These are phyloP conservation scores for Kluyveromyces sp. DNA, from an alignment of 1,139 yeast species.

Conservation along the genomic window DNA sequence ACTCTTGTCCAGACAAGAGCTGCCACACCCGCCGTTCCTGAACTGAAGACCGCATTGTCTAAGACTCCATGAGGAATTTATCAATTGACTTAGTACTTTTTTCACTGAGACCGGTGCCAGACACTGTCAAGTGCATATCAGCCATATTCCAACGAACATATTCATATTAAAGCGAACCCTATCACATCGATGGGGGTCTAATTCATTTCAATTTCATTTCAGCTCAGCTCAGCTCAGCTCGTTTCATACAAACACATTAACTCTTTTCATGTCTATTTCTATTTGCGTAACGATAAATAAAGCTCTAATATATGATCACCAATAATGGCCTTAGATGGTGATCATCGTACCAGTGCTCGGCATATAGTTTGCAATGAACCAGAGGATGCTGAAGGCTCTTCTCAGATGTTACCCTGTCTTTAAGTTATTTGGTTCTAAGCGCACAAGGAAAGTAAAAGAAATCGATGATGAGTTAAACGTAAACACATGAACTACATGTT, in stretches of 20 bases:
- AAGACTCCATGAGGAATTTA: neutral
- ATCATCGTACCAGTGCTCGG: too few species aligned
- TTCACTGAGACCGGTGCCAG: too few species aligned
- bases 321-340: too few species aligned
- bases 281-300: neutral
- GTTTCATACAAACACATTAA: neutral
- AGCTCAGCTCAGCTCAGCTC: too few species aligned
- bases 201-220: neutral
- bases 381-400: neutral
- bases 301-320: neutral
- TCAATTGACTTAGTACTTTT: too few species aligned
- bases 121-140: too few species aligned
- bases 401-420: neutral
- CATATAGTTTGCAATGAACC: too few species aligned
- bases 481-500: neutral
- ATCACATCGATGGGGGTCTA: neutral
- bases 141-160: too few species aligned
- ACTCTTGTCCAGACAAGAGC: conserved; percentile 36
- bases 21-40: conserved; percentile 11
- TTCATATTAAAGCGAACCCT: too few species aligned
- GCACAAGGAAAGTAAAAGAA: too few species aligned
- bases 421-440: too few species aligned
- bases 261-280: neutral
- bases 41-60: neutral
- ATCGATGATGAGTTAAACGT: neutral